These are phyloP conservation scores for Kodamaea plutei DNA, from an alignment of 1,139 yeast species.

Conservation along the genomic window DNA sequence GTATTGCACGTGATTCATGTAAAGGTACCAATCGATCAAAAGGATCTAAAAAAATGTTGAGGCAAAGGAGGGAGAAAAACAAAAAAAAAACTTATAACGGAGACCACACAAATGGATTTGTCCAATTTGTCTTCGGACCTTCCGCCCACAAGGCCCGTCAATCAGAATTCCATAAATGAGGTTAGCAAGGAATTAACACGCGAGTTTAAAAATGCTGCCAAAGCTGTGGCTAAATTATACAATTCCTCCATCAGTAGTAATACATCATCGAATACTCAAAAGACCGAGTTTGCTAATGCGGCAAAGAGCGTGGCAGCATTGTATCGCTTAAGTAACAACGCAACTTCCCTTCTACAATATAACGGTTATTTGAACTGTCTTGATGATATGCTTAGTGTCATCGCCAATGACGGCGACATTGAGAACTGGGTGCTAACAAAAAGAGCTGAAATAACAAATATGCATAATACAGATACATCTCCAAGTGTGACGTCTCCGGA, in stretches of 20 bases:
- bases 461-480: slow-evolving; percentile 9
- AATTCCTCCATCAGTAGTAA: slow-evolving; percentile 21
- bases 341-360: slow-evolving; percentile 38
- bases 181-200: slow-evolving; percentile 39
- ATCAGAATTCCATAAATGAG: slow-evolving; percentile 40
- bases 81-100: no score
- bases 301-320: slow-evolving; percentile 63
- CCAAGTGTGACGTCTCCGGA: neutral
- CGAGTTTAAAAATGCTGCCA: slow-evolving; percentile 46
- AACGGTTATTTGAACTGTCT: slow-evolving; percentile 57
- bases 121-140: slow-evolving; percentile 50
- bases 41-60: no score
- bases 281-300: slow-evolving; percentile 56
- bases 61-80: no score
- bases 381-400: slow-evolving; percentile 48
- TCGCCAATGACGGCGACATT: slow-evolving; percentile 45
- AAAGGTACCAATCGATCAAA: no score
- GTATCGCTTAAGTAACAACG: slow-evolving; percentile 49
- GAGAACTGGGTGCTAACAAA: slow-evolving; percentile 52
- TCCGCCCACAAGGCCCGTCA: slow-evolving; percentile 46
- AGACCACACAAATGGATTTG: slow-evolving; percentile 61
- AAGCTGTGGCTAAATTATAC: slow-evolving; percentile 41
- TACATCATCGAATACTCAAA: slow-evolving; percentile 16
- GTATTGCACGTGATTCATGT: slow-evolving; percentile 5
- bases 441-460: slow-evolving; percentile 41